Conservation (phyloP, 2,329 filamentous ascomycete species). For the Colletotrichum liaoningense region DNA sequence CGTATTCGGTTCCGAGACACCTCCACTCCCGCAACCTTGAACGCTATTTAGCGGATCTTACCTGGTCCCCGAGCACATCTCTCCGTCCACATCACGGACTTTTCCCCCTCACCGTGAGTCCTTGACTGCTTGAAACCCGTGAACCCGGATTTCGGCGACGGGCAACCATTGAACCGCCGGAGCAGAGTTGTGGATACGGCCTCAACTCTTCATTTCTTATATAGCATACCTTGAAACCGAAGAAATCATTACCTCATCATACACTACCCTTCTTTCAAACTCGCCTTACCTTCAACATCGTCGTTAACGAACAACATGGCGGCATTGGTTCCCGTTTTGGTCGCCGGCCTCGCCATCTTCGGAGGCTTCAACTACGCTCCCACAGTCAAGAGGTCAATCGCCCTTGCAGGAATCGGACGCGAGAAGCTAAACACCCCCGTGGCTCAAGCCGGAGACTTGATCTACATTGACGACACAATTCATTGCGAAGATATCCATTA, state of each 20-base stretch:
- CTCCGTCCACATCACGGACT: neutral
- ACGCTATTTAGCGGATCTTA: slow-evolving; percentile 16
- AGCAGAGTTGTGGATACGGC: neutral
- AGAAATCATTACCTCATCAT: neutral
- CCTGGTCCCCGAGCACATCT: neutral
- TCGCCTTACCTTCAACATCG: no score
- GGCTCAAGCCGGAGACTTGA: slow-evolving; percentile 44
- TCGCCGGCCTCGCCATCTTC: slow-evolving; percentile 23
- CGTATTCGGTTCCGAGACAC: neutral
- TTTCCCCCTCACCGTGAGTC: neutral
- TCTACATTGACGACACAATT: slow-evolving; percentile 61
- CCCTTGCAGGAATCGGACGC: slow-evolving; percentile 44
- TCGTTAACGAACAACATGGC: slow-evolving; percentile 3
- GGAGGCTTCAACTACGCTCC: slow-evolving; percentile 23
- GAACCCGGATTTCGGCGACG: neutral
- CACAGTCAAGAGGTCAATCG: neutral
- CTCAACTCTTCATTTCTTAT: neutral
- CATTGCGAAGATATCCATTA: slow-evolving; percentile 72
- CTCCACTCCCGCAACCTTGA: slow-evolving; percentile 2
- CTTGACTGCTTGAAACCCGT: neutral
- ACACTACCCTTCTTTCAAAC: no score
- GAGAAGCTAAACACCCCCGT: slow-evolving; percentile 38
- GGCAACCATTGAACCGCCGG: no score
- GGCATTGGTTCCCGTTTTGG: slow-evolving; percentile 15
- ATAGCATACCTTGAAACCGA: neutral